These are phyloP conservation scores for Aspergillus sp. DNA, from an alignment of 2,329 filamentous ascomycete genomes.

Conservation along the genomic window DNA sequence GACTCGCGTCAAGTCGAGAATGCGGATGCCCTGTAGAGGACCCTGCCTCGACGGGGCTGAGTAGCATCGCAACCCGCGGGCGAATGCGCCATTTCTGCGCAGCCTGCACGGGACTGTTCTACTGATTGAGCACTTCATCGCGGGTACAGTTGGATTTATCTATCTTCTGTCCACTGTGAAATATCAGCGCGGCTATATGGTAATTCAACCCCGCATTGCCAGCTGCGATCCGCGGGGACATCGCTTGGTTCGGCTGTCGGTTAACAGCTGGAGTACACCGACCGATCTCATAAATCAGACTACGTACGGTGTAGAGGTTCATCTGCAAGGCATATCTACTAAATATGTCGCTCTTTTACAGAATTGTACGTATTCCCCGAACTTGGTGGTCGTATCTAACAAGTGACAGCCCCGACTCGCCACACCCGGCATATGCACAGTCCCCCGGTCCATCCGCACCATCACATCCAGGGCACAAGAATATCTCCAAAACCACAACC, in stretches of 20 bases:
- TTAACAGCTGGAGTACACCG: neutral
- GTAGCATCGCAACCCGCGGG: neutral
- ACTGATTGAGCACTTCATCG: too few species aligned
- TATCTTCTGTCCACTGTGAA: too few species aligned
- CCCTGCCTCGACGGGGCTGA: neutral
- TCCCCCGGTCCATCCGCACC: neutral
- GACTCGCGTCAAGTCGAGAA: conserved; percentile 32
- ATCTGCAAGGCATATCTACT: neutral
- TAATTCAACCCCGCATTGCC: neutral
- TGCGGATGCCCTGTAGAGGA: neutral
- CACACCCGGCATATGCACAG: neutral
- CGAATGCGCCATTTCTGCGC: neutral
- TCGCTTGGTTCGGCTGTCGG: neutral
- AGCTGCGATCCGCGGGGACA: neutral
- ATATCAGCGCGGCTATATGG: neutral
- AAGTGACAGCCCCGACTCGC: neutral
- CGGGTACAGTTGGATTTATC: too few species aligned
- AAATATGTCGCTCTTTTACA: neutral
- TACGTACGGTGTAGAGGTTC: neutral
- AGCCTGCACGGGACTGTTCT: neutral
- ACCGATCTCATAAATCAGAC: too few species aligned
- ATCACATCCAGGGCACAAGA: conserved; percentile 23
- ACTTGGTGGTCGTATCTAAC: neutral
- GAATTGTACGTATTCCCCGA: neutral
- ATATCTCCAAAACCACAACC: conserved; percentile 20